These are phyloP conservation scores for Diaporthe helianthi DNA, from an alignment of 2,329 filamentous ascomycete species.

Conservation along the genomic window DNA sequence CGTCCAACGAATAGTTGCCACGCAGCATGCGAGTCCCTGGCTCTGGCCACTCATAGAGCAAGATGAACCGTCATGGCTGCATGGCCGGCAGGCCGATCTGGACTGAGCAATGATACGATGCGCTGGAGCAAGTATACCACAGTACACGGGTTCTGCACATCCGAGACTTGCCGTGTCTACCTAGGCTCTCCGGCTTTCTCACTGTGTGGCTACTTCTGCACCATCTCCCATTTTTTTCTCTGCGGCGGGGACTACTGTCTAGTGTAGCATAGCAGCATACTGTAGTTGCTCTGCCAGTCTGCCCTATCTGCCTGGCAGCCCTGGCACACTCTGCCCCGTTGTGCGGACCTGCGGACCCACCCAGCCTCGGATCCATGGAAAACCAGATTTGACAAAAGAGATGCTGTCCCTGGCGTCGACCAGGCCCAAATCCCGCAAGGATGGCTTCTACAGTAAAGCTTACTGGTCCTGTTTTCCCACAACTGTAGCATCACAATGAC, in stretches of 20 bases:
- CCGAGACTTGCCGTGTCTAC: slow-evolving; percentile 21
- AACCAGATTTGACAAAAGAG: slow-evolving; percentile 9
- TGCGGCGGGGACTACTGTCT: neutral
- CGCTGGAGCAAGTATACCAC: slow-evolving; percentile 5
- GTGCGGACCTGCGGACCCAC: neutral
- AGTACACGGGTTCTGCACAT: slow-evolving; percentile 6
- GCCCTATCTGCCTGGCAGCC: too few relatives aligned
- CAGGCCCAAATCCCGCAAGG: slow-evolving; percentile 1
- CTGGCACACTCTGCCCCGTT: neutral
- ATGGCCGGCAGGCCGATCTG: slow-evolving; percentile 16
- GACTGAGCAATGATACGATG: slow-evolving; percentile 16
- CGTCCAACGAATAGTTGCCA: slow-evolving; percentile 33
- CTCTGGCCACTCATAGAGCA: slow-evolving; percentile 17
- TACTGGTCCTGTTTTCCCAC: neutral
- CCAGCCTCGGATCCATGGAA: slow-evolving; percentile 19
- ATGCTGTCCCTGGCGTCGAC: neutral
- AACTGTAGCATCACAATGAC: neutral
- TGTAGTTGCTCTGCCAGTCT: neutral
- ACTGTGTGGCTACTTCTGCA: slow-evolving; percentile 27
- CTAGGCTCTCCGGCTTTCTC: neutral
- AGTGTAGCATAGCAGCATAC: too few relatives aligned
- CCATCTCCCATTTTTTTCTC: neutral
- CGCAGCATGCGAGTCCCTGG: slow-evolving; percentile 27
- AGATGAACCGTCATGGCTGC: slow-evolving; percentile 17
- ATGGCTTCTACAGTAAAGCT: neutral